Conservation (phyloP, 306 rosid species). For the Acacia melanoxylon region DNA sequence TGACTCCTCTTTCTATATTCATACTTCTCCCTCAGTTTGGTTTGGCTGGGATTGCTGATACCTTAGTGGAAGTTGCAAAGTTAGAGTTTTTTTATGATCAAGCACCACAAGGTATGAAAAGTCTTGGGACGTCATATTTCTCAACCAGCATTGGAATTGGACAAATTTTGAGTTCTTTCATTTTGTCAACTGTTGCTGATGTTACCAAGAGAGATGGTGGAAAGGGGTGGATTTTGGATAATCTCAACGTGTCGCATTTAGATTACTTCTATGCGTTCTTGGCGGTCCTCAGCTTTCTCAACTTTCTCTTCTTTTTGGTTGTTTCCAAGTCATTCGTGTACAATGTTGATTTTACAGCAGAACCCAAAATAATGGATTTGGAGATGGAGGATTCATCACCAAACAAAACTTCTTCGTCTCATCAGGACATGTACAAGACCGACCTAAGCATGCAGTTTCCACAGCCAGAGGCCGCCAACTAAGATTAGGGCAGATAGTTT, state of each 20-base stretch:
- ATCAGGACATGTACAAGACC: not conserved
- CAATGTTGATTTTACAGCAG: conserved; percentile 38
- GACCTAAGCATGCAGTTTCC: conserved; percentile 9
- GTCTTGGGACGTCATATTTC: conserved; percentile 73
- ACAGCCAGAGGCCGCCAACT: conserved; percentile 4
- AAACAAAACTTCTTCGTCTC: conserved; percentile 9
- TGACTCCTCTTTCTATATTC: conserved; percentile 68
- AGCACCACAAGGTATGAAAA: conserved; percentile 79
- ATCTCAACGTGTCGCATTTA: conserved; percentile 63
- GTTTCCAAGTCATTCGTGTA: conserved; percentile 65
- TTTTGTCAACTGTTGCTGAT: conserved; percentile 58
- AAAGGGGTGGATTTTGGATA: conserved; percentile 73
- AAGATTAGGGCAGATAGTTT: not conserved
- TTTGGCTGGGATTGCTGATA: conserved; percentile 65
- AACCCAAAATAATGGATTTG: conserved; percentile 31
- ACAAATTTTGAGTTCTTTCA: conserved; percentile 58
- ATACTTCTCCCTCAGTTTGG: conserved; percentile 80
- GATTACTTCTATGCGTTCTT: conserved; percentile 68
- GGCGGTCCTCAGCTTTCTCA: conserved; percentile 54
- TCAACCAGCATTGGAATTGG: conserved; percentile 68
- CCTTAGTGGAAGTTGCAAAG: conserved; percentile 70
- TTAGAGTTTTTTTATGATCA: conserved; percentile 84
- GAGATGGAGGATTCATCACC: conserved; percentile 22
- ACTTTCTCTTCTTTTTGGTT: conserved; percentile 62
- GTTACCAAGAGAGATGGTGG: conserved; percentile 48